phyloP scores from a whole-genome alignment of 2,329 filamentous ascomycete species.

The Ceratocystis colombiana region DNA sequence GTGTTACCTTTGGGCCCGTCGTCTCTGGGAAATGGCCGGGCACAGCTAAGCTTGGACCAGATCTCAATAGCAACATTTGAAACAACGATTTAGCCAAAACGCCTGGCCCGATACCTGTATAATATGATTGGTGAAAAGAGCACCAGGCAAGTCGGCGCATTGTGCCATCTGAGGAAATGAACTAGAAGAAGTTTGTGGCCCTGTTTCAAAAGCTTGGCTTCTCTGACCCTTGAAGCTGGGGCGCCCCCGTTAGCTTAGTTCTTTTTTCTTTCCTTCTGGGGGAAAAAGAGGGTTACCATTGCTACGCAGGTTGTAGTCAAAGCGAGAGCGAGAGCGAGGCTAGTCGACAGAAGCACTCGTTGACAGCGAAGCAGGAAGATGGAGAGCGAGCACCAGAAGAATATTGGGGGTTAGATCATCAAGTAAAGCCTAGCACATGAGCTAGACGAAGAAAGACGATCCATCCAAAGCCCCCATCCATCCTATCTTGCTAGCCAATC shows the following conservation, averaged over 20 bases:
- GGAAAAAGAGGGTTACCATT: not conserved
- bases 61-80: not conserved
- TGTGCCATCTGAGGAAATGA: constrained; percentile 14
- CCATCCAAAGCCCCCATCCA: not conserved
- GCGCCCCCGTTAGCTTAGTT: no score
- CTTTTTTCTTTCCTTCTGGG: no score
- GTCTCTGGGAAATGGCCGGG: not conserved
- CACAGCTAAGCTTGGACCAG: constrained; percentile 8
- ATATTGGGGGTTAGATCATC: not conserved
- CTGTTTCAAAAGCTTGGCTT: constrained; percentile 15
- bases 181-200: constrained; percentile 13
- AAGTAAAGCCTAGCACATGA: not conserved
- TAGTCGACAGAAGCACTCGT: not conserved
- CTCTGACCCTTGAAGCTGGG: not conserved
- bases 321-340: not conserved
- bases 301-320: not conserved
- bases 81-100: not conserved
- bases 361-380: not conserved
- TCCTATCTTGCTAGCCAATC: not conserved
- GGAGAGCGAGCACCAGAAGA: not conserved
- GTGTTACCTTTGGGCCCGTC: not conserved
- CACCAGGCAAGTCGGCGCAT: not conserved
- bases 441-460: constrained; percentile 1
- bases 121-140: not conserved
- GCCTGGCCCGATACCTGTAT: not conserved